These are phyloP conservation scores for Nakazawaea laoshanensis DNA, from an alignment of 805 yeast genomes.

Conservation along the genomic window DNA sequence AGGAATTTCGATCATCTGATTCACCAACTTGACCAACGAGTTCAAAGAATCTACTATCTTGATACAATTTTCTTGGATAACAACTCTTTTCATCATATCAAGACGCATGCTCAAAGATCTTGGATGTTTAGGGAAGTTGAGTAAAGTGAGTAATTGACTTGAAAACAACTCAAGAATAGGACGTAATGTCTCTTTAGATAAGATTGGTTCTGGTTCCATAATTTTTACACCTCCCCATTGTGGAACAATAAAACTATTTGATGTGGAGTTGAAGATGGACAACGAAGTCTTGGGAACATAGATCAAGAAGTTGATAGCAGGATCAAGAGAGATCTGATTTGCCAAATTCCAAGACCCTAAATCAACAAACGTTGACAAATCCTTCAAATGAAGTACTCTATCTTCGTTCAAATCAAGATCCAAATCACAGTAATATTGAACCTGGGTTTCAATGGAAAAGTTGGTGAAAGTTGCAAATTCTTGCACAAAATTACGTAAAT, in stretches of 20 bases:
- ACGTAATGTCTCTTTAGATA: conserved; percentile 37
- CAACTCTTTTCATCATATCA: conserved; percentile 56
- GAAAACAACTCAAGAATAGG: conserved; percentile 63
- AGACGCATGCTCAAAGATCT: conserved; percentile 54
- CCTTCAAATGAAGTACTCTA: conserved; percentile 32
- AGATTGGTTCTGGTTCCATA: conserved; percentile 28
- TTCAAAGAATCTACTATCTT: conserved; percentile 61
- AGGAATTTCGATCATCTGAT: conserved; percentile 69
- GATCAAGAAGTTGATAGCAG: conserved; percentile 61
- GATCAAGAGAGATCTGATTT: conserved; percentile 41
- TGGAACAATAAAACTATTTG: conserved; percentile 68
- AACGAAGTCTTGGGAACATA: conserved; percentile 57
- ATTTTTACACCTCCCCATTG: conserved; percentile 83
- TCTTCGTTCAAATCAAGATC: conserved; percentile 24
- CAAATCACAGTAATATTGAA: conserved; percentile 56
- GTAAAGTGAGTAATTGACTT: conserved; percentile 61
- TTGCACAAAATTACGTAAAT: conserved; percentile 48
- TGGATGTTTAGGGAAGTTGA: conserved; percentile 52
- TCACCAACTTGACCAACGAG: conserved; percentile 62
- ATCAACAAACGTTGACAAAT: conserved; percentile 72
- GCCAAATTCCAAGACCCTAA: conserved; percentile 75
- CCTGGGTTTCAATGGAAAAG: conserved; percentile 72
- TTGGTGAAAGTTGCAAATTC: conserved; percentile 50
- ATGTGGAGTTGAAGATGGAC: conserved; percentile 31
- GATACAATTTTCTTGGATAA: conserved; percentile 48